Conservation (phyloP, 495 filamentous ascomycete genomes). For the Tuber magnatum region DNA sequence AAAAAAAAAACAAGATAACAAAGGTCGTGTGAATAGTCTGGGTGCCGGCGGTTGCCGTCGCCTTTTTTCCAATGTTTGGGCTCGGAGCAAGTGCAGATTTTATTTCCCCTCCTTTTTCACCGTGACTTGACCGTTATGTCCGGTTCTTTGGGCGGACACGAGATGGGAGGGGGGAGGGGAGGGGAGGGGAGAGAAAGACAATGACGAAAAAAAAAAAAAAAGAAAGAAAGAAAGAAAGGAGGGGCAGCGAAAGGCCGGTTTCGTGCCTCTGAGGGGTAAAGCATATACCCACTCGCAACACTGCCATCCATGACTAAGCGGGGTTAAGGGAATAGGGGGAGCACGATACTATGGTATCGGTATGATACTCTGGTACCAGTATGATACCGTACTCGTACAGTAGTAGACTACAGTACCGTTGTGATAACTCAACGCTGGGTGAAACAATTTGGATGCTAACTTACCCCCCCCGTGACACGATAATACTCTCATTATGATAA, state of each 20-base stretch:
- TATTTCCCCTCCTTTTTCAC: not conserved
- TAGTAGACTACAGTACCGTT: too few species aligned
- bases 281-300: not conserved
- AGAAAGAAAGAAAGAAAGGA: slow-evolving; percentile 6
- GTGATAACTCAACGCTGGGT: not conserved
- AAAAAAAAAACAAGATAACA: not conserved
- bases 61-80: not conserved
- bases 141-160: not conserved
- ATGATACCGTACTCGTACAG: too few species aligned
- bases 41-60: slow-evolving; percentile 34
- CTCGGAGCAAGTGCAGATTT: slow-evolving; percentile 1
- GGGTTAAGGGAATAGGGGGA: not conserved
- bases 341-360: too few species aligned
- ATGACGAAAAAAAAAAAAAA: not conserved
- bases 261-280: not conserved
- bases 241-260: not conserved
- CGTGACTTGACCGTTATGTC: not conserved
- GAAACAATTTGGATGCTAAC: not conserved
- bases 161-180: slow-evolving; percentile 4
- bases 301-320: not conserved
- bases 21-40: slow-evolving; percentile 13
- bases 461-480: not conserved
- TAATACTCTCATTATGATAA: not conserved
- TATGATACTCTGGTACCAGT: too few species aligned
- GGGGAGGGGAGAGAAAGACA: slow-evolving; percentile 5